These are phyloP conservation scores for Amphirosellinia nigrospora DNA, from an alignment of 495 filamentous ascomycete genomes.

Conservation along the genomic window DNA sequence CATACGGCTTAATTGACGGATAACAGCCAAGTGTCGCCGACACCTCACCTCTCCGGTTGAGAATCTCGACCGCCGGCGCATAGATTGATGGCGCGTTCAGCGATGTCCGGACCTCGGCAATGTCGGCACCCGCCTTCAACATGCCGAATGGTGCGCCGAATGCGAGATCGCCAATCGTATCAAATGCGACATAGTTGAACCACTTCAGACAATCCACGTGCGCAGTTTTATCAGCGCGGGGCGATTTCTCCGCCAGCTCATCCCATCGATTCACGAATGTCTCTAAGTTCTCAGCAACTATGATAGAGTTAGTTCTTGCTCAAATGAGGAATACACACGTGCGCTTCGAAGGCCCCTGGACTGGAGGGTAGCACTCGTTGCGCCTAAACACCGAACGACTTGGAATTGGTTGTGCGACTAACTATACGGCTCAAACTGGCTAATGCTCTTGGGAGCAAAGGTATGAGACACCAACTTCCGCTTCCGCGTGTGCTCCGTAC, in stretches of 20 bases:
- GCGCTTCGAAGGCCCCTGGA: neutral
- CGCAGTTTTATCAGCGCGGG: constrained; percentile 43
- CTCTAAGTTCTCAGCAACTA: constrained; percentile 74
- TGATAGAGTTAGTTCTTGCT: neutral
- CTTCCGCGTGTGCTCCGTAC: constrained; percentile 85
- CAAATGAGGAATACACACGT: neutral
- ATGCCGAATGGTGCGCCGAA: constrained; percentile 65
- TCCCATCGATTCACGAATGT: constrained; percentile 78
- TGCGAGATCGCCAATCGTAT: constrained; percentile 83
- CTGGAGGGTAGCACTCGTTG: neutral
- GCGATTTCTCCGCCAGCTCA: constrained; percentile 46
- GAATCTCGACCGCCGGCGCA: constrained; percentile 71
- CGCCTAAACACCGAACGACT: neutral
- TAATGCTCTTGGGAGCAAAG: constrained; percentile 81
- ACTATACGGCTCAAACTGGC: constrained; percentile 87
- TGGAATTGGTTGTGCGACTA: neutral
- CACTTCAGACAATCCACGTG: constrained; percentile 82
- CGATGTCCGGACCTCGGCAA: constrained; percentile 60
- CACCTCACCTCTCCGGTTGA: constrained; percentile 73
- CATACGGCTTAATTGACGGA: constrained; percentile 67
- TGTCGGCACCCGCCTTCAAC: constrained; percentile 65
- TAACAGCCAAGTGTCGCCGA: constrained; percentile 66
- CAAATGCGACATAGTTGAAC: constrained; percentile 95
- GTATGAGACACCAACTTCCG: constrained; percentile 88
- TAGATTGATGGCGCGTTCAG: constrained; percentile 59